Percentiles rank a stretch among this genome's conserved stretches.
These are phyloP conservation scores for Russula foetens DNA, from an alignment of 768 basidiomycete genomes.

Conservation along the genomic window DNA sequence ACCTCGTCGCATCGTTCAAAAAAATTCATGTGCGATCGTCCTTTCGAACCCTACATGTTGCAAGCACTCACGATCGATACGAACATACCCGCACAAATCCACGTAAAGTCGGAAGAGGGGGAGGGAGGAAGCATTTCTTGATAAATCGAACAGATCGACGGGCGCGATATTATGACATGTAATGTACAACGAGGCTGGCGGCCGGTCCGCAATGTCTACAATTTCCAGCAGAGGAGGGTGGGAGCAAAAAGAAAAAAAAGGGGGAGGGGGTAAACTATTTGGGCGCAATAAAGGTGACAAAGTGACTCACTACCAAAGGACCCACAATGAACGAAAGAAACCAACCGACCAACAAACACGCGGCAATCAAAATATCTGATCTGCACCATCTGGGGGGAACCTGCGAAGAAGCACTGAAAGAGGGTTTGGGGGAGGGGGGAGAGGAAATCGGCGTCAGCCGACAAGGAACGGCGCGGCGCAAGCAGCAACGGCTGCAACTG, in stretches of 20 bases:
- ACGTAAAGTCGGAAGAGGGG: constrained; percentile 3
- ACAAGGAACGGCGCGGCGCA: neutral
- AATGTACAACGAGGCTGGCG: constrained; percentile 16
- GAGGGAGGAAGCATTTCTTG: neutral
- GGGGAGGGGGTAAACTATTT: neutral
- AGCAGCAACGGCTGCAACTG: too few relatives aligned
- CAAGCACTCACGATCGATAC: constrained; percentile 6
- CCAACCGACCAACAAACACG: neutral
- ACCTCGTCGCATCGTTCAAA: neutral
- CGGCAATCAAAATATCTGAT: neutral
- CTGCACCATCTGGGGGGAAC: too few relatives aligned
- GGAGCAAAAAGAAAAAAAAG: too few relatives aligned
- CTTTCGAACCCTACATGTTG: neutral
- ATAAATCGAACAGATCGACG: constrained; percentile 16
- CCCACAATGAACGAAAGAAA: neutral
- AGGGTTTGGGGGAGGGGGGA: neutral
- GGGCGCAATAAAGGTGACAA: neutral
- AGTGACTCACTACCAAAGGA: constrained; percentile 4
- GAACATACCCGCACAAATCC: neutral
- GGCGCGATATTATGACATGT: constrained; percentile 15
- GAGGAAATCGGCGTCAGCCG: neutral
- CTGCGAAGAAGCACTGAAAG: neutral
- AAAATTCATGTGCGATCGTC: neutral
- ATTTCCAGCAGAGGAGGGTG: constrained; percentile 12
- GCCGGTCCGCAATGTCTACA: constrained; percentile 6